phyloP scores from a whole-genome alignment of 176 grass and related monocot species.

The Bromus sterilis region DNA sequence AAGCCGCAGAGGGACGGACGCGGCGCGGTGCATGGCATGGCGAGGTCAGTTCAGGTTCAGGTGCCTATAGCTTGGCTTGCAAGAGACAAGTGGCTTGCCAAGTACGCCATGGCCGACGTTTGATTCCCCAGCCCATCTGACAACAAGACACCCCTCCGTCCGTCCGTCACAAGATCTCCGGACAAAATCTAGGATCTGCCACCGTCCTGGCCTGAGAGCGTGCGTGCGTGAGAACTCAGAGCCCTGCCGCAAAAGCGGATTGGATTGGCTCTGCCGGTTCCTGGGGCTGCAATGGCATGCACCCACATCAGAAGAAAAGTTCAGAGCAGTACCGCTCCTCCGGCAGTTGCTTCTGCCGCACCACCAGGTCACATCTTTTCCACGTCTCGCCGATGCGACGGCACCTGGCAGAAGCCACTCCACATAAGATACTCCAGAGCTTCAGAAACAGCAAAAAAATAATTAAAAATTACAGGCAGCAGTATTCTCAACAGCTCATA shows the following conservation, averaged over 20 bases:
- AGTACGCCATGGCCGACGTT: background rate
- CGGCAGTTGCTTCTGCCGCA: background rate
- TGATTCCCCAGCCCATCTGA: slow-evolving; percentile 14
- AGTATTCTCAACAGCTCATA: background rate
- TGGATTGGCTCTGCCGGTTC: background rate
- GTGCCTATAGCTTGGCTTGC: slow-evolving; percentile 37
- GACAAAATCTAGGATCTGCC: slow-evolving; percentile 40
- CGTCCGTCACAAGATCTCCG: slow-evolving; percentile 24
- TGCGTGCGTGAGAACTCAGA: background rate
- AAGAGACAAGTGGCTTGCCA: slow-evolving; percentile 43
- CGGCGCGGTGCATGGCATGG: slow-evolving; percentile 13
- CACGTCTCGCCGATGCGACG: slow-evolving; percentile 4
- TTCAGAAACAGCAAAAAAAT: background rate
- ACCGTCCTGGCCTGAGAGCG: background rate
- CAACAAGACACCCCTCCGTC: slow-evolving; percentile 13
- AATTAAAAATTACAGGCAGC: background rate
- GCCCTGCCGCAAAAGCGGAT: slow-evolving; percentile 1
- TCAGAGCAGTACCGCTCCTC: background rate
- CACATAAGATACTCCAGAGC: background rate
- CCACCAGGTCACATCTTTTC: slow-evolving; percentile 13
- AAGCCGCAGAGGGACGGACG: slow-evolving; percentile 6
- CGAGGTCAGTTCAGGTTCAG: background rate
- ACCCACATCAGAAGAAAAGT: background rate
- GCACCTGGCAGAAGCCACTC: background rate
- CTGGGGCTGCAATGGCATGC: slow-evolving; percentile 14